Evolutionary conservation across 257 asterid species (phyloP).

Genomic region (Scutellaria minor): DNA sequence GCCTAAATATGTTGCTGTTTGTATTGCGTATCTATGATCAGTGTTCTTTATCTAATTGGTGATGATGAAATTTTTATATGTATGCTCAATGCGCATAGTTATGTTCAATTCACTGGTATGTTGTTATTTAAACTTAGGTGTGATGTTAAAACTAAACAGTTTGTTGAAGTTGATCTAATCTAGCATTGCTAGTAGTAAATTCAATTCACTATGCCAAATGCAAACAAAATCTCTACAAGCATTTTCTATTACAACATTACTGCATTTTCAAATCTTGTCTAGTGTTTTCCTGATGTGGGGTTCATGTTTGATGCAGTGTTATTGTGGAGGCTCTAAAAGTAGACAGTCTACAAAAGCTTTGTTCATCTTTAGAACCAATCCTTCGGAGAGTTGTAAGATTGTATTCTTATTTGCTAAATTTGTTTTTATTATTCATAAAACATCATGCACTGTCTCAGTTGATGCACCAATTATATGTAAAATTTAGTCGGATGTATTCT

Average conservation of each 20-base stretch:
- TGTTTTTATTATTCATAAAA: slow-evolving; percentile 23
- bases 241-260: background rate
- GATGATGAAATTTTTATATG: background rate
- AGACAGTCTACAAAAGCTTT: slow-evolving; percentile 93
- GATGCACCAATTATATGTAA: slow-evolving; percentile 10
- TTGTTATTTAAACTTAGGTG: background rate
- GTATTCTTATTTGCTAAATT: slow-evolving; percentile 19
- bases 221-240: background rate
- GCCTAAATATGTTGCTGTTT: background rate
- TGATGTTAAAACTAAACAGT: background rate
- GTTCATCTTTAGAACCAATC: slow-evolving; percentile 95
- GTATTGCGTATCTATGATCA: background rate
- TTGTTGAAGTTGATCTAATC: background rate
- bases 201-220: slow-evolving; percentile 17
- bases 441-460: slow-evolving; percentile 3
- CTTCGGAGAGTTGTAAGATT: slow-evolving; percentile 96
- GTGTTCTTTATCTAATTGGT: background rate
- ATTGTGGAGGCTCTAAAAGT: slow-evolving; percentile 94
- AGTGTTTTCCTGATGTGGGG: slow-evolving; percentile 21
- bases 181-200: slow-evolving; percentile 1
- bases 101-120: slow-evolving; percentile 5
- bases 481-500: background rate
- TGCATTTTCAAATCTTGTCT: slow-evolving; percentile 8
- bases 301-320: slow-evolving; percentile 72
- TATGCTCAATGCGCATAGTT: slow-evolving; percentile 8